A percentile compares a stretch with the other conserved stretches of the same genome.
These are phyloP conservation scores for Spergularia bocconei DNA, from an alignment of 148 eudicot species.

Conservation along the genomic window DNA sequence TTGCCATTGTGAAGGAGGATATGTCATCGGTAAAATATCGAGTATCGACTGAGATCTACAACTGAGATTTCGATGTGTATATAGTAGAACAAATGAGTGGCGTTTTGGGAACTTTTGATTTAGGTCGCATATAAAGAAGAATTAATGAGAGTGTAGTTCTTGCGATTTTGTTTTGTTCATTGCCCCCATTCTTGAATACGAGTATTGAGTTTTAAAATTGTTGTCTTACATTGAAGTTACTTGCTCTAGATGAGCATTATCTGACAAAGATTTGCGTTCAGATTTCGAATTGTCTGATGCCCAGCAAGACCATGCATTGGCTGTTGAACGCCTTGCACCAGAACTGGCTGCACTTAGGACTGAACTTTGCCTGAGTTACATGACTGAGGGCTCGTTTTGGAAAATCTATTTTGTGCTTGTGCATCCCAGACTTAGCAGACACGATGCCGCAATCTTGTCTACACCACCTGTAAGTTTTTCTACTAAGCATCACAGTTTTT, in stretches of 20 bases:
- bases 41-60: background rate
- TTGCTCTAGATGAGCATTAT: background rate
- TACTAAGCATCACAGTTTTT: background rate
- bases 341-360: conserved; percentile 78
- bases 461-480: conserved; percentile 72
- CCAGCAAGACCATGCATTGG: conserved; percentile 94
- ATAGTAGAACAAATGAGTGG: background rate
- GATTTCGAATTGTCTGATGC: conserved; percentile 90
- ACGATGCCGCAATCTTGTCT: conserved; percentile 69
- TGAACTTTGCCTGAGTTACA: conserved; percentile 87
- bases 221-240: background rate
- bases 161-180: background rate
- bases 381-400: conserved; percentile 90
- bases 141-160: background rate
- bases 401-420: conserved; percentile 91
- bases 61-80: background rate
- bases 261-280: conserved; percentile 28
- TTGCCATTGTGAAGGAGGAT: background rate
- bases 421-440: conserved; percentile 66
- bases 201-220: background rate
- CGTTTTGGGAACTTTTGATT: too few species aligned
- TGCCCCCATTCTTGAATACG: background rate
- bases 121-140: background rate
- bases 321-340: conserved; percentile 85
- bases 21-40: background rate